Evolutionary conservation across 1,284 basidiomycete species (phyloP).

Genomic region (Cryptococcus floricola): DNA sequence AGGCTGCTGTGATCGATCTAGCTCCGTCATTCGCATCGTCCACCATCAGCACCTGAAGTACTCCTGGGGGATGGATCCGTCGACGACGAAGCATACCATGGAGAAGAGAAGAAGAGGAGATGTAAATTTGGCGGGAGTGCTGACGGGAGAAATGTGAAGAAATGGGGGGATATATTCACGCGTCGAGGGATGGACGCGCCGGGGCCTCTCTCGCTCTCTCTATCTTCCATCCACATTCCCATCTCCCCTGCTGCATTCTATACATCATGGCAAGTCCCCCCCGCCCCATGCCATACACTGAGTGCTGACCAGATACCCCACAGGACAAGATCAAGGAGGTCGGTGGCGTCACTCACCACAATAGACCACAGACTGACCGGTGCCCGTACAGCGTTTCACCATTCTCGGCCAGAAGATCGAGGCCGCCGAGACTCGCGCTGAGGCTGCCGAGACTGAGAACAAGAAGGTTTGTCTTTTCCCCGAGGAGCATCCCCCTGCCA

Average conservation of each 20-base stretch:
- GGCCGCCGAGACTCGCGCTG: slow-evolving; percentile 69
- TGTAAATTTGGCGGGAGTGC: background rate
- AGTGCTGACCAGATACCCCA: background rate
- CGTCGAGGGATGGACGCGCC: slow-evolving; percentile 10
- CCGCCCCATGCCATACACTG: background rate
- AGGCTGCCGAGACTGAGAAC: slow-evolving; percentile 76
- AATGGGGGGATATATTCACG: slow-evolving; percentile 9
- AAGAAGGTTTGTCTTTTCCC: slow-evolving; percentile 58
- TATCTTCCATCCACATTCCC: background rate
- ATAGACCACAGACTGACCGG: background rate
- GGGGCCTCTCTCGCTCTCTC: background rate
- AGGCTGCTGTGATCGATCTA: slow-evolving; percentile 20
- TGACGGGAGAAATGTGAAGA: slow-evolving; percentile 13
- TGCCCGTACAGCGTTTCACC: slow-evolving; percentile 52
- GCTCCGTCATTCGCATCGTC: slow-evolving; percentile 15
- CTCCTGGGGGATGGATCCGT: background rate
- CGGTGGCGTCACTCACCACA: slow-evolving; percentile 11
- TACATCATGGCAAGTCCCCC: slow-evolving; percentile 20
- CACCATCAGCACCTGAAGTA: background rate
- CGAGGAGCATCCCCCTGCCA: background rate
- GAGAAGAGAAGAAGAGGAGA: slow-evolving; percentile 9
- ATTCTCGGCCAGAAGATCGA: slow-evolving; percentile 83
- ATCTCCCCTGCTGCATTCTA: background rate
- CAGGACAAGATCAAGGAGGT: slow-evolving; percentile 59
- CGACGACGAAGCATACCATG: slow-evolving; percentile 15